phyloP scores from a whole-genome alignment of 768 basidiomycete genomes.

The Trametes gibbosa region DNA sequence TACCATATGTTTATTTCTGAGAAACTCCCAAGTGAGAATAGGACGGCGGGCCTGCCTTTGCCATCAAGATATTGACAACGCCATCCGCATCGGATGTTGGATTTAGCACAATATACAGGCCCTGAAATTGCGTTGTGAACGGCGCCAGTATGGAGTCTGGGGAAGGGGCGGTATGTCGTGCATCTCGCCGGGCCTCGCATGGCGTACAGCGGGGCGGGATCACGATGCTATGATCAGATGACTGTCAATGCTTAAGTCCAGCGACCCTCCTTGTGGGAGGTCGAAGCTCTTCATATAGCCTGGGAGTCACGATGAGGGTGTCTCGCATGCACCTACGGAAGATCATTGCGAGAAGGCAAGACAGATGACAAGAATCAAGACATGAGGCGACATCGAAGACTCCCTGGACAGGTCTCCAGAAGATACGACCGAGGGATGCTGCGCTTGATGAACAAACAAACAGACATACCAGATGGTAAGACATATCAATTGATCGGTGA shows the following conservation, averaged over 20 bases:
- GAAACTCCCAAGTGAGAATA: not conserved
- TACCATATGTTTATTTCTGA: not conserved
- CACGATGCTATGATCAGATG: not conserved
- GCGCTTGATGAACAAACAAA: conserved; percentile 1
- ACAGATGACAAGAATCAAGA: conserved; percentile 3
- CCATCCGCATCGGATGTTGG: not conserved
- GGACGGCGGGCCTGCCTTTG: not conserved
- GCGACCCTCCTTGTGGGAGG: not conserved
- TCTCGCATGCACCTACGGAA: not conserved
- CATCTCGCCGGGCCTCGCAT: conserved; percentile 1
- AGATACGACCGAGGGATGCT: not conserved
- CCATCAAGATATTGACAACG: not conserved
- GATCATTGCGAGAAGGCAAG: conserved; percentile 8
- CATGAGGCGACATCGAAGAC: conserved; percentile 7
- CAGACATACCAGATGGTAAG: not conserved
- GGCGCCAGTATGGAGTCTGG: not conserved
- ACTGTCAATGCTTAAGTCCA: conserved; percentile 1
- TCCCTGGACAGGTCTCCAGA: not conserved
- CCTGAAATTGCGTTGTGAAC: not conserved
- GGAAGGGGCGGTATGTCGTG: conserved; percentile 2
- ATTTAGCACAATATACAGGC: not conserved
- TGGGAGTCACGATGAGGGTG: conserved; percentile 4
- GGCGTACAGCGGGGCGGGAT: not conserved
- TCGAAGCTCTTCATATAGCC: conserved; percentile 3
- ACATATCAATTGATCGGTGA: conserved; percentile 5